Evolutionary conservation across 176 grass and related monocot species (phyloP), one percentile per base, ranked within the genome.

Genomic region (Urochloa ruziziensis): DNA sequence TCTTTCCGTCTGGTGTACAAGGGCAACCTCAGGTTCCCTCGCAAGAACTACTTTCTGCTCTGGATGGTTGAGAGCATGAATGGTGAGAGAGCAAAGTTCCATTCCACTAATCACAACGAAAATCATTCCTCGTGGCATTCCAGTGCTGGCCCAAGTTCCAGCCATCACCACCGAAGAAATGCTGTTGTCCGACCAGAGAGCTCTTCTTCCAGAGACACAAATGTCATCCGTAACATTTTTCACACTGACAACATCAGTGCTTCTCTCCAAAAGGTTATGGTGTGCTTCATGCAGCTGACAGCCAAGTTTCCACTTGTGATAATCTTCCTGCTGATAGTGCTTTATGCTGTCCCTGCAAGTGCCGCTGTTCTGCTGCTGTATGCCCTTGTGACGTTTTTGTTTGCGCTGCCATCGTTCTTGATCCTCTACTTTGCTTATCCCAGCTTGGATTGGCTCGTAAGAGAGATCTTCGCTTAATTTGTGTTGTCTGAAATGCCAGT

Each of bases 1-100:
- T 98, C 92, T 60, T 91, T 95, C 54, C 86, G 91, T 8, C 52
- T 93, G 23, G 83, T 98, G 13, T 98, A 98, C 89, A 95, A 90
- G 33, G 87, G 93, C 34, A 95, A 88, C 82, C 81, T 98, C 67
- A 83, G 78, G 34, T 98, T 95, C 86, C 96, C 96, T 1, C 81
- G 89, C 3, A 98, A 98, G 39, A 95, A 98, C 72, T 98, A 98
- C 71, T 95, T 95, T 67, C 82, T 95, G 32, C 88, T 98, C 16
- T 98, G 96, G 96, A 98, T 98, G 96, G 93, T 98, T 24, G 93
- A 98, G 85, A 90, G 82, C 67, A 93, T 92, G 89, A 98, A 95
- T 46, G 89, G 85, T 4, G 91, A 93, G 43, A 86, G 89, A 89
- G 84, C 76, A 21, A 93, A 90, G 67, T 90, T 83, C 25, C 84